Conservation (phyloP, 768 basidiomycete genomes). For the Boletus patriciae region DNA sequence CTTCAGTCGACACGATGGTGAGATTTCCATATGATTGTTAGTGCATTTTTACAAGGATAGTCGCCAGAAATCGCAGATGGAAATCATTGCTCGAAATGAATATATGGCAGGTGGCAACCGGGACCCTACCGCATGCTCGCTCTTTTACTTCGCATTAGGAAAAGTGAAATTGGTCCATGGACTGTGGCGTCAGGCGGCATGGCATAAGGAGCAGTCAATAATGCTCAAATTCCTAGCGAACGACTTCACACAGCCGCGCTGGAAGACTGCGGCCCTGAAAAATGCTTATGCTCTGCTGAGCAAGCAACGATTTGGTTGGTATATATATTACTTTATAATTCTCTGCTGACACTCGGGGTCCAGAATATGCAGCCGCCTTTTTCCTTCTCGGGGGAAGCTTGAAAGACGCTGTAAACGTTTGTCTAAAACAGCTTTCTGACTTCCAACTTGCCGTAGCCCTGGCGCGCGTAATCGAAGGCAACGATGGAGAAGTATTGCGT, state of each 20-base stretch:
- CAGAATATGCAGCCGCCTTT: conserved; percentile 98
- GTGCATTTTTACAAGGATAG: neutral
- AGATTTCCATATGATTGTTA: conserved; percentile 25
- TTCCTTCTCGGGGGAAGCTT: conserved; percentile 88
- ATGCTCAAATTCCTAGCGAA: conserved; percentile 94
- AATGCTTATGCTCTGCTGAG: conserved; percentile 92
- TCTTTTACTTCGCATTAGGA: conserved; percentile 93
- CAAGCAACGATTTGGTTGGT: conserved; percentile 88
- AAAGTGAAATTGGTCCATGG: conserved; percentile 92
- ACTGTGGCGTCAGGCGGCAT: conserved; percentile 92
- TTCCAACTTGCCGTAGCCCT: conserved; percentile 89
- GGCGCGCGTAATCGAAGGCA: conserved; percentile 80
- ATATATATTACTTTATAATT: neutral
- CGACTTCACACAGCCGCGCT: conserved; percentile 79
- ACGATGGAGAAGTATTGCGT: conserved; percentile 74
- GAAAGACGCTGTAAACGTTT: conserved; percentile 90
- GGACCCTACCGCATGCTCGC: conserved; percentile 85
- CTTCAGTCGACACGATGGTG: conserved; percentile 76
- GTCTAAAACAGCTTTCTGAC: conserved; percentile 82
- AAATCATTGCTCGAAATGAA: conserved; percentile 86
- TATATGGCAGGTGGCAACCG: conserved; percentile 86
- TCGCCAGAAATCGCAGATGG: conserved; percentile 75
- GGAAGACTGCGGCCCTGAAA: conserved; percentile 93
- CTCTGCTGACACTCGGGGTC: conserved; percentile 3
- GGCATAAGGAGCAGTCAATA: conserved; percentile 84